phyloP scores from a whole-genome alignment of 2,329 filamentous ascomycete genomes.

The Aspergillus awamori region DNA sequence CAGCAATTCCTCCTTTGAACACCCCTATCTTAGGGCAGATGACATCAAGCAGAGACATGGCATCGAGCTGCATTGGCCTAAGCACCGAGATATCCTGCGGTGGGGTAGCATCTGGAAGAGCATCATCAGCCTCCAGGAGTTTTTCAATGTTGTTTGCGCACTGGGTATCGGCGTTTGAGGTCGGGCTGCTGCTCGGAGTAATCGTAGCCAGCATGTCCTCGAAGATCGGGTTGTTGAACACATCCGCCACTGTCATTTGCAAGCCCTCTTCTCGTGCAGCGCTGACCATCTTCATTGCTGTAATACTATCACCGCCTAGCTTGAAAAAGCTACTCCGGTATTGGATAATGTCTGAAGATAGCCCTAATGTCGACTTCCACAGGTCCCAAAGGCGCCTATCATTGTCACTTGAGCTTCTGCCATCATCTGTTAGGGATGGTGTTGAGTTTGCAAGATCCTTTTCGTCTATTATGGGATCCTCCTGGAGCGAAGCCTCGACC shows the following conservation, averaged over 20 bases:
- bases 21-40: slow-evolving; percentile 58
- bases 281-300: slow-evolving; percentile 46
- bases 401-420: slow-evolving; percentile 30
- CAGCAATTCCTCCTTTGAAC: slow-evolving; percentile 54
- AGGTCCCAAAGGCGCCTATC: slow-evolving; percentile 42
- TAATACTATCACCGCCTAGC: slow-evolving; percentile 46
- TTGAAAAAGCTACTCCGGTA: slow-evolving; percentile 48
- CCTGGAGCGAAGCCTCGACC: slow-evolving; percentile 17
- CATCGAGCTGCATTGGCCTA: slow-evolving; percentile 29
- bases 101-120: slow-evolving; percentile 3
- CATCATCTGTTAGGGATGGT: slow-evolving; percentile 36
- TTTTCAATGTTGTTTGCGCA: slow-evolving; percentile 17
- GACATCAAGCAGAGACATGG: slow-evolving; percentile 49
- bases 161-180: slow-evolving; percentile 25
- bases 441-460: slow-evolving; percentile 24
- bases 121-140: slow-evolving; percentile 7
- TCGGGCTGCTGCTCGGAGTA: slow-evolving; percentile 25
- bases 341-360: slow-evolving; percentile 37
- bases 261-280: slow-evolving; percentile 44
- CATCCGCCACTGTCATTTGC: slow-evolving; percentile 47
- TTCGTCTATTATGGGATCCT: background rate
- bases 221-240: slow-evolving; percentile 47
- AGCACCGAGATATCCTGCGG: slow-evolving; percentile 29
- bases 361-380: slow-evolving; percentile 42
- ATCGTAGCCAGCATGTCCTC: slow-evolving; percentile 42